phyloP scores from a whole-genome alignment of 2,329 filamentous ascomycete genomes.

The Chrysoporthe deuterocubensis region DNA sequence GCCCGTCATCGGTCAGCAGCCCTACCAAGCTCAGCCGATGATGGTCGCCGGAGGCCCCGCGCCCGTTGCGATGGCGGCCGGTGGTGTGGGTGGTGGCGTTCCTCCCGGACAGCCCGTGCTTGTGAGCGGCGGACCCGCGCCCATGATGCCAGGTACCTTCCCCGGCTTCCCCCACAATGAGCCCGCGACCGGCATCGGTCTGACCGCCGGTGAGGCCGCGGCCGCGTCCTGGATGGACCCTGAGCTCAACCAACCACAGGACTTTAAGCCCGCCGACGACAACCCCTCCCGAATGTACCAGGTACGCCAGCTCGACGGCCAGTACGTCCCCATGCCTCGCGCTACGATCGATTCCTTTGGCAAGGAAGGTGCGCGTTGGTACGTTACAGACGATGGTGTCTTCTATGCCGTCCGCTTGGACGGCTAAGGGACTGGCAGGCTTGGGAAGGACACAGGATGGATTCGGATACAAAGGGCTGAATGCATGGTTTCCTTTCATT shows the following conservation, averaged over 20 bases:
- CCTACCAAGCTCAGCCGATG: constrained; percentile 27
- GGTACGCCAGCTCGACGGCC: constrained; percentile 63
- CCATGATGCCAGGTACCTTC: constrained; percentile 44
- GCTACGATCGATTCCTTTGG: constrained; percentile 62
- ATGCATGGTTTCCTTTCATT: background rate
- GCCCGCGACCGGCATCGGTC: constrained; percentile 54
- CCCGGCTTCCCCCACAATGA: constrained; percentile 46
- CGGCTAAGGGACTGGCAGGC: background rate
- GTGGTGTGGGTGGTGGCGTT: constrained; percentile 20
- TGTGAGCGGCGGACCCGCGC: constrained; percentile 23
- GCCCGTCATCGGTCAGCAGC: constrained; percentile 34
- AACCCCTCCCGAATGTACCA: constrained; percentile 65
- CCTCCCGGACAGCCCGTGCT: constrained; percentile 25
- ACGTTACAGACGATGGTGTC: constrained; percentile 57
- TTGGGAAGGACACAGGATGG: background rate
- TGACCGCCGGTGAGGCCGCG: constrained; percentile 52
- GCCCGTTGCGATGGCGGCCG: constrained; percentile 29
- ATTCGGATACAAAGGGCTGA: background rate
- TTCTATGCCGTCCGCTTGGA: constrained; percentile 65
- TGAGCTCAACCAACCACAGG: constrained; percentile 60
- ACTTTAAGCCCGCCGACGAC: constrained; percentile 66
- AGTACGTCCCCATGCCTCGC: constrained; percentile 63
- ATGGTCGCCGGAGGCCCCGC: constrained; percentile 22
- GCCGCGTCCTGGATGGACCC: constrained; percentile 54
- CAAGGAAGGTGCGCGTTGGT: constrained; percentile 60